Base-by-base conservation (phyloP, 2,329 filamentous ascomycete genomes). In the Fusarium oxysporum region DNA sequence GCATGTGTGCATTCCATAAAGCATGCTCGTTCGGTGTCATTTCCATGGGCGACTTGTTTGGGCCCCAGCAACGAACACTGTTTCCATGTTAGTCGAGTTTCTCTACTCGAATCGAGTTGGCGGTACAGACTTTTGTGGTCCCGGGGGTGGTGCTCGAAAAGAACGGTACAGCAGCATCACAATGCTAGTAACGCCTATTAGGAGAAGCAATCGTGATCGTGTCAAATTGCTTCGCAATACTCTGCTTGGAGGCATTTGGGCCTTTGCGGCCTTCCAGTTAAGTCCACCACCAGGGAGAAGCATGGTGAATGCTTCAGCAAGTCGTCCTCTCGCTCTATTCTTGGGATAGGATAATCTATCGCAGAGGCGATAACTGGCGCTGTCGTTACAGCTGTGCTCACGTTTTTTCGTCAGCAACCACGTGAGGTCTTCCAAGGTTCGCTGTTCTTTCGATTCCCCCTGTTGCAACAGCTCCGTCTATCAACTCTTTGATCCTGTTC, bases 41-140 rank as follows among this genome's bases (percentile, higher is more conserved):
- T 73, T 96, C 91, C 91, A 97, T 97, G 59, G 96, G 96, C n/a
- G 96, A 90, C 86, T 97, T 98, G 30, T 92, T 90, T 19, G 96
- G 96, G 17, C 96, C 96, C 89, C 95, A 98, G 86, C 96, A 99
- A 85, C 97, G 97, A 84, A 97, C 98, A 84, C 96, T 98, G 79
- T 71, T 71, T 41, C 45, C 37, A 48, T 58, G 73, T 75, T 56
- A 77, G 67, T 47, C 40, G 66, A 23, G 37, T 28, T 19, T 51
- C 38, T 72, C 88, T 78, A 25, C n/a, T n/a, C 21, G 19, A 40
- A 21, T 51, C 44, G 11, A 45, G 40, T 56, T 40, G 50, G 40
- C 35, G 25, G n/a, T 51, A 48, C 66, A 53, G 87, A 98, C 96
- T 91, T 97, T 86, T 97, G 94, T 91, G 97, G 94, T 80, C 97